phyloP scores from a whole-genome alignment of 2,329 filamentous ascomycete species.

The Dryadomyces quercivorus region DNA sequence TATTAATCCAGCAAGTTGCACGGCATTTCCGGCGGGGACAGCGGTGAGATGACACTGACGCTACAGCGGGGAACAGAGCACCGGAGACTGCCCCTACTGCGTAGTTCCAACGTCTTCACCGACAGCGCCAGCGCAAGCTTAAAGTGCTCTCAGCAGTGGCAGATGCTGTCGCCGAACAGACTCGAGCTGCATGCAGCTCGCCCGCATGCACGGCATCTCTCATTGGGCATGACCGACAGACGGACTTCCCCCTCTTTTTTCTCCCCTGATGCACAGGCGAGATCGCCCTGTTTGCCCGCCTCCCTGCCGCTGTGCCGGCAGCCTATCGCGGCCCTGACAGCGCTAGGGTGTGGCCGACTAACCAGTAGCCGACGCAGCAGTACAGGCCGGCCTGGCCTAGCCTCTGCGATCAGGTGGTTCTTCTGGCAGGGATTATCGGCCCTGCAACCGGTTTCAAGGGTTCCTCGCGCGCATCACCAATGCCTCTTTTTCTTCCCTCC shows the following conservation, averaged over 20 bases:
- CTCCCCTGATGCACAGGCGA: neutral
- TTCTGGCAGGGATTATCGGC: neutral
- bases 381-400: neutral
- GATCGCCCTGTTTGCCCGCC: neutral
- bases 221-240: neutral
- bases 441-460: slow-evolving; percentile 1
- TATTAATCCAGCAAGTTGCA: no score
- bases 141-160: no score
- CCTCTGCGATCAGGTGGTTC: neutral
- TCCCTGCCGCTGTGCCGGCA: neutral
- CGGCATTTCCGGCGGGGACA: no score
- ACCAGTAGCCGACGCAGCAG: neutral
- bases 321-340: neutral
- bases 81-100: no score
- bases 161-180: no score
- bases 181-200: no score
- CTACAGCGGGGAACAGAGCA: no score
- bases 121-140: no score
- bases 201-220: neutral
- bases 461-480: neutral
- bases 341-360: slow-evolving; percentile 2
- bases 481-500: neutral
- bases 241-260: neutral
- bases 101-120: no score
- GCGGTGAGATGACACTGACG: no score